A percentile compares a stretch with the other conserved stretches of the same genome.
These are phyloP conservation scores for Saccharum officinarum DNA, from an alignment of 176 grass and related monocot species.

Conservation along the genomic window DNA sequence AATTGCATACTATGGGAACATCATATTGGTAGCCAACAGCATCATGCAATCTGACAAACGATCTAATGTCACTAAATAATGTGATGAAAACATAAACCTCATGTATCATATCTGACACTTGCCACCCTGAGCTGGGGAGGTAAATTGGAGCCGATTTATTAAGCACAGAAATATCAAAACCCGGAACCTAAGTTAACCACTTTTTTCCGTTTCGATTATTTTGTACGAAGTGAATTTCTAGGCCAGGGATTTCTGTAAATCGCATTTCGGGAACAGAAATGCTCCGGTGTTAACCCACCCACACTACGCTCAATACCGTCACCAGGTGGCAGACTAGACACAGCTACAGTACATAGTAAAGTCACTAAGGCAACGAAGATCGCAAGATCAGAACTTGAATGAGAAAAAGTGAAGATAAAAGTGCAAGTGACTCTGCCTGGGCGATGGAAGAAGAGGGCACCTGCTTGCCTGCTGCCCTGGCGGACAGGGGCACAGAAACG, in stretches of 20 bases:
- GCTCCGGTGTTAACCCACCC: not conserved
- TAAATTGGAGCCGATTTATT: not conserved
- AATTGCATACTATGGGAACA: not conserved
- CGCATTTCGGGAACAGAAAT: not conserved
- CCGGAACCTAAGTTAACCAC: not conserved
- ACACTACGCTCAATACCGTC: not conserved
- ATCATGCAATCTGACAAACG: not conserved
- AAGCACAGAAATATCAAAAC: not conserved
- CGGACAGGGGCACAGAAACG: no score
- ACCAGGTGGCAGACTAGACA: not conserved
- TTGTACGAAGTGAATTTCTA: not conserved
- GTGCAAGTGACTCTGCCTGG: not conserved
- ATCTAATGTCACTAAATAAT: not conserved
- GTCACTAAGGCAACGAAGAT: not conserved
- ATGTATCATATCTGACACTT: not conserved
- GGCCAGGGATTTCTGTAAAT: not conserved
- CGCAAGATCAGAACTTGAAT: not conserved
- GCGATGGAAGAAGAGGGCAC: not conserved
- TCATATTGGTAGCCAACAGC: not conserved
- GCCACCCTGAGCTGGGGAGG: not conserved
- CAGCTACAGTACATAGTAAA: not conserved
- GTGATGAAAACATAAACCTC: not conserved
- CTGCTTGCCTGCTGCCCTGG: not conserved
- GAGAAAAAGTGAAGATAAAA: not conserved
- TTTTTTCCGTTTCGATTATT: not conserved